Conservation (phyloP, 2,329 filamentous ascomycete genomes). For the Fusarium virguliforme region DNA sequence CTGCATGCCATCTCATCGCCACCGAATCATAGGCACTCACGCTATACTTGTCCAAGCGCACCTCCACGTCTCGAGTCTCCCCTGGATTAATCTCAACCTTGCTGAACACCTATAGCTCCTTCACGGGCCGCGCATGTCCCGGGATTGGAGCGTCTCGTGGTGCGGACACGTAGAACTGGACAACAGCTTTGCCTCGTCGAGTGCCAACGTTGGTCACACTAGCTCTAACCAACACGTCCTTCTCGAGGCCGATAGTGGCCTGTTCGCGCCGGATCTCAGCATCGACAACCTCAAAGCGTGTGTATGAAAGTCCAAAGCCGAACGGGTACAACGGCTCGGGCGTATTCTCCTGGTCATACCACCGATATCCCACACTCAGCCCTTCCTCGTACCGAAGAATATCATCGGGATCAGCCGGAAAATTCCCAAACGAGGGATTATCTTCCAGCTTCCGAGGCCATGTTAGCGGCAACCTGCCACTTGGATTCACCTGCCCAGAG, state of each 20-base stretch:
- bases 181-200: not conserved
- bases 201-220: not conserved
- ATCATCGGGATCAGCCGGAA: not conserved
- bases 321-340: constrained; percentile 31
- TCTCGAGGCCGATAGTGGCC: not conserved
- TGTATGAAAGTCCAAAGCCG: constrained; percentile 32
- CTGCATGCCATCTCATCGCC: not conserved
- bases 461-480: not conserved
- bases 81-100: not conserved
- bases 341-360: constrained; percentile 19
- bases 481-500: not conserved
- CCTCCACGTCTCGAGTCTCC: not conserved
- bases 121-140: not conserved
- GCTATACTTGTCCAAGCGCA: not conserved
- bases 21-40: not conserved
- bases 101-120: not conserved
- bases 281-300: constrained; percentile 12
- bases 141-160: not conserved
- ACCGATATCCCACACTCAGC: constrained; percentile 28
- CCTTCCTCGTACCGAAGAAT: constrained; percentile 5
- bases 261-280: not conserved
- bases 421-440: not conserved
- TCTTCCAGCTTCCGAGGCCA: constrained; percentile 3
- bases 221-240: not conserved
- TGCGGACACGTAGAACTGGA: not conserved